Base-by-base conservation (phyloP, 345 rosid genomes). In the Microthlaspi erraticum region DNA sequence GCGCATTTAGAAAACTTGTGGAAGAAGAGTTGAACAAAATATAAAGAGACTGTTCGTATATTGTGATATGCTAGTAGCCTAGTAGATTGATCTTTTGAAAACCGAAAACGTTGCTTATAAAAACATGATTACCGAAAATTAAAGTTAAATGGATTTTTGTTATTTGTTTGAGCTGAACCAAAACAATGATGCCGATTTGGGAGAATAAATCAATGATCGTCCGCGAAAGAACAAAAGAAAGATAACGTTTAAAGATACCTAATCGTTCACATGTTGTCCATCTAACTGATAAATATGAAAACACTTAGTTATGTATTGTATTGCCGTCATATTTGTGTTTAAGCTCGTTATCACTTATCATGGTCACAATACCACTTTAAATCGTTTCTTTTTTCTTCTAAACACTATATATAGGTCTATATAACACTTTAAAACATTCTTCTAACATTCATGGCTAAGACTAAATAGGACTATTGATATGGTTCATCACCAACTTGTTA, bases 181-280 rank as follows among this genome's bases (percentile, higher is more conserved):
- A n/a, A 29, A 12, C 9, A 14, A 57, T 36, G 45, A 18, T 37
- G 18, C 62, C 32, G 32, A 42, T 26, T 7, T 63, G 18, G 34
- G 46, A 32, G 55, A 64, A 64, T 34, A 48, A 34, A 26, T 64
- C 14, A 48, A 48, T 48, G 42, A 8, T 64, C 57, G 68, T 64
- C 68, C 56, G 31, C 16, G 39, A 44, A 64, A 10, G 41, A 29
- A 62, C 33, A 34, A 48, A 45, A 34, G 37, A 60, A 42, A 26
- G 46, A 58, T 19, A 32, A 58, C 37, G 6, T 11, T 58, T 8
- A 37, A 38, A 58, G 13, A 17, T 63, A 8, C 12, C 55, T 32
- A 33, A 17, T 19, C 43, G 19, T 18, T 63, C 44, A 33, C 56
- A 45, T 62, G 68, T 48, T 5, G 42, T 46, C 56, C 44, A 29